Evolutionary conservation across 768 basidiomycete genomes (phyloP), one percentile per base, ranked within the genome.

Genomic region (Kwoniella europaea): DNA sequence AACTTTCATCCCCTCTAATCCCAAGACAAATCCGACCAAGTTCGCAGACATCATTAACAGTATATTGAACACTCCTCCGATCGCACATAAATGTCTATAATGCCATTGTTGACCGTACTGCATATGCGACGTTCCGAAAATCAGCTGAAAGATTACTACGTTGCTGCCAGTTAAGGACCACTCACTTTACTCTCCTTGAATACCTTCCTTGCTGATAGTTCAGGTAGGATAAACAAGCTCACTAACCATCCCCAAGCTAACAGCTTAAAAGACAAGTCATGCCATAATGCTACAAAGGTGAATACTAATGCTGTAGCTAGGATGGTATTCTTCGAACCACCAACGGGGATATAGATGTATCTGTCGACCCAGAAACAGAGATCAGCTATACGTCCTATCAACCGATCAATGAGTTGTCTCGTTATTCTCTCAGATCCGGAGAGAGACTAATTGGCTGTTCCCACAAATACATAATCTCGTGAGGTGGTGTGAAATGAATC

Each of bases 201-300:
- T 1, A 91, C 20, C 72, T 85, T 87, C 10, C 86, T 83, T 0
- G 89, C 92, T 0, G 87, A 68, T 10, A 97, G 76, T 84, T 98
- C 96, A 0, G 95, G 96, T 6, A 94, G 71, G 71, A 99, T 90
- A 83, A 99, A 97, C 58, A 96, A 71, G 78, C 90, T 92, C 69
- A 96, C 87, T 10, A 97, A 90, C 97, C 97, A 98, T 2, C 97
- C 96, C 95, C 95, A 99, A 1, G 93, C 90, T 1, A 99, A 86
- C 4, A 98, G 87, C 27, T 87, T 87, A 82, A 96, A 90, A 0
- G 92, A 91, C 1, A 98, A 86, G 79, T 98, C 97, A 76, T 99
- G 97, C 96, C 96, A 99, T 20, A 99, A 85, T 0, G 97, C 96
- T 24, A 98, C 95, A 77, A 99, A 98, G 0, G 96, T 91, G 86